Evolutionary conservation across 2,329 filamentous ascomycete species (phyloP).

Genomic region (Periconia macrospinosa): DNA sequence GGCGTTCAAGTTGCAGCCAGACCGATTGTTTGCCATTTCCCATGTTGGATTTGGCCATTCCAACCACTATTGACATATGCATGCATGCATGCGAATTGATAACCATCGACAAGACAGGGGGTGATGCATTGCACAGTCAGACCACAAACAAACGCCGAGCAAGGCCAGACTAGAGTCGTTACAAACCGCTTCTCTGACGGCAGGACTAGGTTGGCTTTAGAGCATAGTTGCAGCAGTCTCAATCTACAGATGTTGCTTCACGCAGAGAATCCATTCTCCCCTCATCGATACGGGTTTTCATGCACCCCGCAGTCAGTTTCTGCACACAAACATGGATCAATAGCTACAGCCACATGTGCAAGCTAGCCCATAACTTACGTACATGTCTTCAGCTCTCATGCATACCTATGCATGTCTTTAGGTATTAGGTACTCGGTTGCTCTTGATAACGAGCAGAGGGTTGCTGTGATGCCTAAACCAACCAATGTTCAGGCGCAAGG

Average conservation of each 20-base stretch:
- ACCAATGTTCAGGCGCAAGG: too few species aligned
- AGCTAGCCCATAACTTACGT: background rate
- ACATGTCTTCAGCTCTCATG: too few species aligned
- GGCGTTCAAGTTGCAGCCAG: too few species aligned
- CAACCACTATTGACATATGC: background rate
- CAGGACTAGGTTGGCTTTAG: background rate
- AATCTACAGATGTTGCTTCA: background rate
- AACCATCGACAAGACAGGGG: background rate
- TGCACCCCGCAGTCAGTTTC: background rate
- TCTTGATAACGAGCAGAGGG: too few species aligned
- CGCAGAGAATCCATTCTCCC: background rate
- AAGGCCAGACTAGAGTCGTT: background rate
- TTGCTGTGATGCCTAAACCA: too few species aligned
- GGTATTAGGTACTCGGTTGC: too few species aligned
- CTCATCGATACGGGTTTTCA: background rate
- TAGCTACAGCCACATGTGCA: too few species aligned
- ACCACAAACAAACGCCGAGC: background rate
- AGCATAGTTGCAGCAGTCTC: too few species aligned
- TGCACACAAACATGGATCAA: background rate
- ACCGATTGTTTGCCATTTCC: background rate
- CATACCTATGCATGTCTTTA: too few species aligned
- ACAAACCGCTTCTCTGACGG: background rate
- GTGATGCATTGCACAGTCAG: background rate
- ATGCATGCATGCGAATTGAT: background rate
- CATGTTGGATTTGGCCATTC: background rate